A percentile compares a stretch with the other conserved stretches of the same genome.
Conservation (phyloP, 1,139 yeast genomes). For the Scheffersomyces titani region DNA sequence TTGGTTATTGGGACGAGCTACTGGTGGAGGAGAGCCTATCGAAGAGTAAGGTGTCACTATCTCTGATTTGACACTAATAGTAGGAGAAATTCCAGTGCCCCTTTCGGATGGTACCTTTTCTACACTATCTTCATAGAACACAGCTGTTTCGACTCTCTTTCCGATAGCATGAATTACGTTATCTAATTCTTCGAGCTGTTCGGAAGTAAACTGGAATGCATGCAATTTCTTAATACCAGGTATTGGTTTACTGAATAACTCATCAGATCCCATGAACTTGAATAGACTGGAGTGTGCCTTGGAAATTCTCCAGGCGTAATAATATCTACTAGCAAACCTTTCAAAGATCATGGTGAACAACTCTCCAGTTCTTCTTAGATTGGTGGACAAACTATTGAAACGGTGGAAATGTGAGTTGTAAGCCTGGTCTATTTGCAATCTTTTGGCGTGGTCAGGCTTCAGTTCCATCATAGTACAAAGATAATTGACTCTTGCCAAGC, state of each 20-base stretch:
- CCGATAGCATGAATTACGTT: conserved; percentile 7
- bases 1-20: conserved; percentile 3
- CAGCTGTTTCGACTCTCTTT: conserved; percentile 8
- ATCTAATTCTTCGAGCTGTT: conserved; percentile 15
- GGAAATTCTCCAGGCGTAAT: conserved; percentile 56
- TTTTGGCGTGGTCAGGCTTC: conserved; percentile 12
- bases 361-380: conserved; percentile 6
- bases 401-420: conserved; percentile 13
- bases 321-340: conserved; percentile 37
- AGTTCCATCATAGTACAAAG: conserved; percentile 14
- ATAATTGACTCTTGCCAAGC: conserved; percentile 23
- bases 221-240: conserved; percentile 11
- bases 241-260: conserved; percentile 10
- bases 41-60: not conserved
- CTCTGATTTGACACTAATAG: not conserved
- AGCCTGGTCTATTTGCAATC: conserved; percentile 10
- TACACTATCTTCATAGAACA: conserved; percentile 7
- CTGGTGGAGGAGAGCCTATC: not conserved
- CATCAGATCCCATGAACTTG: conserved; percentile 9
- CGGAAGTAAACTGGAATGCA: conserved; percentile 14
- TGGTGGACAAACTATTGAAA: conserved; percentile 5
- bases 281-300: conserved; percentile 32
- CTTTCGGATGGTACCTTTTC: conserved; percentile 2
- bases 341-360: conserved; percentile 13
- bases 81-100: not conserved